These are phyloP conservation scores for Hura crepitans DNA, from an alignment of 441 rosid genomes.

Conservation along the genomic window DNA sequence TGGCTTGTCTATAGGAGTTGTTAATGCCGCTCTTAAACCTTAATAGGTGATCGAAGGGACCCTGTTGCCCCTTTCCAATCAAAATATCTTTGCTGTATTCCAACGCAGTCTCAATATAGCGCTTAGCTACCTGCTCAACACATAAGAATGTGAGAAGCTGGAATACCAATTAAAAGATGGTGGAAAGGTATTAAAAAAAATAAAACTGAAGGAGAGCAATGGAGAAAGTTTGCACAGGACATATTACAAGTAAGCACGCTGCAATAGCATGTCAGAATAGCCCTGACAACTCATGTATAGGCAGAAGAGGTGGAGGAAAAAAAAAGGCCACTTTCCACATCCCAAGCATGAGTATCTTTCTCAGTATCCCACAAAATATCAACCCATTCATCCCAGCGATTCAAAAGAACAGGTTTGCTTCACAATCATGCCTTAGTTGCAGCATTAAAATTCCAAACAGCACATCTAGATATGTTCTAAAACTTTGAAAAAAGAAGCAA, in stretches of 20 bases:
- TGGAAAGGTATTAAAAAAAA: not conserved
- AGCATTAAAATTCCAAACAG: not conserved
- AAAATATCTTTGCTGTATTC: slow-evolving; percentile 72
- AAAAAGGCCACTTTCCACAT: not conserved
- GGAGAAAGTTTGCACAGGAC: not conserved
- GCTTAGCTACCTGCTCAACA: slow-evolving; percentile 64
- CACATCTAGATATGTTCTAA: not conserved
- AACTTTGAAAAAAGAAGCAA: not conserved
- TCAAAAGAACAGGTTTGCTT: not conserved
- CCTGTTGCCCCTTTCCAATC: slow-evolving; percentile 86
- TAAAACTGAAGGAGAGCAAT: not conserved
- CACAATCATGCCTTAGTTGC: not conserved
- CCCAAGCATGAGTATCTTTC: not conserved
- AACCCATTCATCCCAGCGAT: not conserved
- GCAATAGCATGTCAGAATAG: not conserved
- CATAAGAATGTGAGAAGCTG: slow-evolving; percentile 10
- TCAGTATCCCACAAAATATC: not conserved
- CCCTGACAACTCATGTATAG: not conserved
- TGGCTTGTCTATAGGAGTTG: slow-evolving; percentile 29
- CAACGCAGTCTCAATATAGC: slow-evolving; percentile 54
- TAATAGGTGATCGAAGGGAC: slow-evolving; percentile 86
- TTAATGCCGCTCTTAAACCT: slow-evolving; percentile 43
- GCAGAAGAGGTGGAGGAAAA: not conserved
- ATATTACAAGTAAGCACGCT: not conserved
- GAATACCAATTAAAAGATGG: not conserved